Percentiles rank a stretch among this genome's conserved stretches.
These are phyloP conservation scores for Ligustrum vulgare DNA, from an alignment of 257 asterid genomes.

Conservation along the genomic window DNA sequence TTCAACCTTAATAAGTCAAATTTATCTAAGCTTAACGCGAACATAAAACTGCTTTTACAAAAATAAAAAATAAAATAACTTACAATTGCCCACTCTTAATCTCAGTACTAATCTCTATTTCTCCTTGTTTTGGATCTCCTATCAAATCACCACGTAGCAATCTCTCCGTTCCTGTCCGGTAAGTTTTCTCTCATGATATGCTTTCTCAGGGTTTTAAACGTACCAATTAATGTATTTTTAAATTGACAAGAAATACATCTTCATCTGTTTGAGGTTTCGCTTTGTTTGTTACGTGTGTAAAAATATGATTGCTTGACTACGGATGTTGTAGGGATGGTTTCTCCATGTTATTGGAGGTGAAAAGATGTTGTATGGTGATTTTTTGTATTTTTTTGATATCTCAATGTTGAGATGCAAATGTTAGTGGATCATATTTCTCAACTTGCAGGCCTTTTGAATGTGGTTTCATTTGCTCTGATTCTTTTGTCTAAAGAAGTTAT, in stretches of 20 bases:
- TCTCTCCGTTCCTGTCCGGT: slow-evolving; percentile 16
- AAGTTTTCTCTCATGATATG: not conserved
- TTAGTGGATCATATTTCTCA: too few species aligned
- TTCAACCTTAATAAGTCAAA: too few species aligned
- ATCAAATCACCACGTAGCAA: slow-evolving; percentile 10
- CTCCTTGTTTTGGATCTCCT: slow-evolving; percentile 32
- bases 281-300: not conserved
- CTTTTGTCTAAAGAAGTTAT: too few species aligned
- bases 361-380: too few species aligned
- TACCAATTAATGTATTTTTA: not conserved
- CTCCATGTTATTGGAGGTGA: not conserved
- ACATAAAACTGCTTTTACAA: not conserved
- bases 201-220: not conserved
- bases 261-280: too few species aligned
- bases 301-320: not conserved
- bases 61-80: not conserved
- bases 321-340: not conserved
- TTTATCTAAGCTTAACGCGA: not conserved
- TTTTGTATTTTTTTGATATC: too few species aligned
- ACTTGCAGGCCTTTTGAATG: too few species aligned
- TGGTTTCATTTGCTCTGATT: too few species aligned
- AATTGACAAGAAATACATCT: not conserved
- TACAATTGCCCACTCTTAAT: slow-evolving; percentile 14
- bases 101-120: slow-evolving; percentile 27
- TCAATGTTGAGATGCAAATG: too few species aligned